Evolutionary conservation across 2,329 filamentous ascomycete genomes (phyloP).

Genomic region (Calonectria hawksworthii): DNA sequence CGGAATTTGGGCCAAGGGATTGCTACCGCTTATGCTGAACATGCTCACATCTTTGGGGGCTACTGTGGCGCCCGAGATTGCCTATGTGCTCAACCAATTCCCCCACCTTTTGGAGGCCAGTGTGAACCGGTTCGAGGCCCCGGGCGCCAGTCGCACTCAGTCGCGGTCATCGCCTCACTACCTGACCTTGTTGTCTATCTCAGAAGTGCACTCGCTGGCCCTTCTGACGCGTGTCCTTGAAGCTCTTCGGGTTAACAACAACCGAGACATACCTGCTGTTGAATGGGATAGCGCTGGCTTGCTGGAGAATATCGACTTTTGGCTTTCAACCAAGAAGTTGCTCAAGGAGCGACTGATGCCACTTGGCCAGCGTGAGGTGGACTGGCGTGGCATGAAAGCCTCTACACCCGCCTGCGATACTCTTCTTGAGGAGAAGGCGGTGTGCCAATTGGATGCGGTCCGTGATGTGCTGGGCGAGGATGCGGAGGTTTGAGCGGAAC

Average conservation of each 20-base stretch:
- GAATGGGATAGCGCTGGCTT: constrained; percentile 81
- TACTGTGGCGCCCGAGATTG: constrained; percentile 86
- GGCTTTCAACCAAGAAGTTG: constrained; percentile 77
- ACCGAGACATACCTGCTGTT: constrained; percentile 80
- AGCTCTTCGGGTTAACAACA: constrained; percentile 74
- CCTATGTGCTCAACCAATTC: constrained; percentile 91
- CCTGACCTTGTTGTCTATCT: constrained; percentile 80
- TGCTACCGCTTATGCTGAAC: constrained; percentile 91
- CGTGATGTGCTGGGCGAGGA: constrained; percentile 68
- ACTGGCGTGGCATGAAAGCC: constrained; percentile 65
- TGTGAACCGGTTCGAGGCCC: constrained; percentile 77
- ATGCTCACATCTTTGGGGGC: constrained; percentile 85
- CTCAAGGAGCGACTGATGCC: constrained; percentile 82
- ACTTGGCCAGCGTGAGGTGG: constrained; percentile 78
- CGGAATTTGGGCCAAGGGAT: constrained; percentile 88
- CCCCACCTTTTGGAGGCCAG: constrained; percentile 82
- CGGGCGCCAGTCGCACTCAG: constrained; percentile 66
- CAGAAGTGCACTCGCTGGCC: constrained; percentile 84
- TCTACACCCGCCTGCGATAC: constrained; percentile 65
- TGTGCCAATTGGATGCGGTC: constrained; percentile 76
- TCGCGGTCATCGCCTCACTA: constrained; percentile 67
- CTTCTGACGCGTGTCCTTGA: constrained; percentile 81
- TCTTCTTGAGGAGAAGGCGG: constrained; percentile 81
- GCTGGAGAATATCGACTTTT: constrained; percentile 87
- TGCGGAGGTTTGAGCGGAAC: constrained; percentile 53